These are phyloP conservation scores for Penicillium vulpinum DNA, from an alignment of 2,329 filamentous ascomycete genomes.

Conservation along the genomic window DNA sequence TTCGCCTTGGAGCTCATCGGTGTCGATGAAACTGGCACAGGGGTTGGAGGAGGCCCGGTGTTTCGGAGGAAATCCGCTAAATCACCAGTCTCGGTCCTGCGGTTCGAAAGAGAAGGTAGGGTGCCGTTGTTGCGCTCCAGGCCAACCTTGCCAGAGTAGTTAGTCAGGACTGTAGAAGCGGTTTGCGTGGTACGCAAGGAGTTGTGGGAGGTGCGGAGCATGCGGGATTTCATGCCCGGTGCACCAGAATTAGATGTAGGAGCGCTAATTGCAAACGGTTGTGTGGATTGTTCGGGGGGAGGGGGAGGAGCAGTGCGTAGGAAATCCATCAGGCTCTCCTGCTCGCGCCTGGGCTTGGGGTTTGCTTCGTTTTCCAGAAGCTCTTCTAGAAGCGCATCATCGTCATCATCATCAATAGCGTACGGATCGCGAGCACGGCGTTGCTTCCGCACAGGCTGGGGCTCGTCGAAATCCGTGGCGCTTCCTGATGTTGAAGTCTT, in stretches of 20 bases:
- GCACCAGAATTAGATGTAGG: constrained; percentile 16
- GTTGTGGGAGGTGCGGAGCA: constrained; percentile 35
- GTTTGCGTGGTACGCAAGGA: constrained; percentile 39
- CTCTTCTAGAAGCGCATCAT: constrained; percentile 58
- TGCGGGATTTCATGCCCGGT: constrained; percentile 37
- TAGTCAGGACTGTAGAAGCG: constrained; percentile 34
- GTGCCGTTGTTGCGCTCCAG: constrained; percentile 34
- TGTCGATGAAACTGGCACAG: constrained; percentile 16
- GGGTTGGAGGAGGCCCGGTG: constrained; percentile 61
- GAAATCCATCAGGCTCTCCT: constrained; percentile 53
- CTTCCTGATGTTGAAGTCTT: constrained; percentile 18
- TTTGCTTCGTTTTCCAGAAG: constrained; percentile 16
- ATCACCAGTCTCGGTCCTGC: constrained; percentile 58
- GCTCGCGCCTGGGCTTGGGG: constrained; percentile 39
- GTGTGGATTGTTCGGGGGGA: constrained; percentile 31
- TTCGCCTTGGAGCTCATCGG: constrained; percentile 23
- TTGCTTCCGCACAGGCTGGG: constrained; percentile 65
- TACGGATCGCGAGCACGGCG: constrained; percentile 84
- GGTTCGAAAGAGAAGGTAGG: constrained; percentile 25
- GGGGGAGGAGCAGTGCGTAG: constrained; percentile 50
- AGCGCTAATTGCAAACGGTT: constrained; percentile 30
- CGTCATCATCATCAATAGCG: constrained; percentile 72
- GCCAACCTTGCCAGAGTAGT: constrained; percentile 42
- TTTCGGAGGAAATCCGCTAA: constrained; percentile 71
- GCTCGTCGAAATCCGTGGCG: constrained; percentile 7